Conservation (phyloP, 768 basidiomycete genomes). For the Auricularia auricula-judae region DNA sequence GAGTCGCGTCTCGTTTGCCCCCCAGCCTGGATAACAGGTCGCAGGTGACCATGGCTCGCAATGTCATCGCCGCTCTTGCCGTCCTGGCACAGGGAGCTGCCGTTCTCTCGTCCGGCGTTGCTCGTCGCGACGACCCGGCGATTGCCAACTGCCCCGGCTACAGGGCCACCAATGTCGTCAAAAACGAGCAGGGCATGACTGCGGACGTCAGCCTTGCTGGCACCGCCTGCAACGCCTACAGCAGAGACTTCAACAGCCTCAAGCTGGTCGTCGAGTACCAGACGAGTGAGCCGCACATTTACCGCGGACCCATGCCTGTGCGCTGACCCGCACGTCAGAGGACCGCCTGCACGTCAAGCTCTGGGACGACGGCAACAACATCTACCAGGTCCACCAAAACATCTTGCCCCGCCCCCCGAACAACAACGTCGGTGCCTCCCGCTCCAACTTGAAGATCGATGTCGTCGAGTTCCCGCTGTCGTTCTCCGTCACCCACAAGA, state of each 20-base stretch:
- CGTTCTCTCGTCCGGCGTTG: too few species aligned
- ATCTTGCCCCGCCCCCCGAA: conserved; percentile 45
- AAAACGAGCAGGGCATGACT: conserved; percentile 28
- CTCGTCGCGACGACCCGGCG: not conserved
- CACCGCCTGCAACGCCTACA: conserved; percentile 46
- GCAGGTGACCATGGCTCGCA: too few species aligned
- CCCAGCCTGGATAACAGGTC: too few species aligned
- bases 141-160: conserved; percentile 31
- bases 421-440: conserved; percentile 17
- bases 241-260: conserved; percentile 37
- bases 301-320: not conserved
- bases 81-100: too few species aligned
- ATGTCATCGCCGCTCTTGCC: too few species aligned
- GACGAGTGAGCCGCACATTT: conserved; percentile 17
- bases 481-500: conserved; percentile 42
- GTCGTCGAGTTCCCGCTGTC: conserved; percentile 50
- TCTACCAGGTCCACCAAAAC: conserved; percentile 54
- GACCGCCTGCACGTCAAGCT: not conserved
- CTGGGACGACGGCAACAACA: conserved; percentile 38
- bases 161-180: conserved; percentile 32
- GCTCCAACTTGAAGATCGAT: conserved; percentile 44
- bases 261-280: conserved; percentile 46
- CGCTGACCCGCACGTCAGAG: not conserved
- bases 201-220: conserved; percentile 45
- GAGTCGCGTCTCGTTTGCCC: too few species aligned